These are phyloP conservation scores for Phytophthora idaei DNA, from an alignment of 352 stramenopile genomes.

Conservation along the genomic window DNA sequence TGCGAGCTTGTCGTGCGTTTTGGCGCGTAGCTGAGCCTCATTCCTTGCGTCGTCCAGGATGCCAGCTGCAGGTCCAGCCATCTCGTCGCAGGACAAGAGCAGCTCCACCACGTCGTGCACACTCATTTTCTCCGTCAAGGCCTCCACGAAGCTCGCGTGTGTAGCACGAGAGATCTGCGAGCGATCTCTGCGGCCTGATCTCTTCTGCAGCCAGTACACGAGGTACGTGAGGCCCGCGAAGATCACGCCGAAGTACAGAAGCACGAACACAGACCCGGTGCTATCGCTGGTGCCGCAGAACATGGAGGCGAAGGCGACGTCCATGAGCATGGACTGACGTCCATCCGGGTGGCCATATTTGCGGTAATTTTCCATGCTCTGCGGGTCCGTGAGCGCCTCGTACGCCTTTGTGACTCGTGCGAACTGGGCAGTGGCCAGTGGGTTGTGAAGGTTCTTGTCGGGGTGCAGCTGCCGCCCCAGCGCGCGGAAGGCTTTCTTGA, in stretches of 20 bases:
- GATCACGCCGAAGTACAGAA: conserved; percentile 72
- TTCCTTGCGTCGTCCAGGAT: conserved; percentile 46
- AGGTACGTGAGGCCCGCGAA: conserved; percentile 66
- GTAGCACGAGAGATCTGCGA: conserved; percentile 67
- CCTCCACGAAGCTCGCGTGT: conserved; percentile 46
- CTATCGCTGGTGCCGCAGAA: conserved; percentile 48
- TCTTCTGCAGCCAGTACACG: conserved; percentile 66
- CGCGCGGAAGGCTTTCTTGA: conserved; percentile 78
- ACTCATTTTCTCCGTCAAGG: conserved; percentile 75
- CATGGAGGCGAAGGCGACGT: conserved; percentile 69
- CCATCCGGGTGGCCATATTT: conserved; percentile 86
- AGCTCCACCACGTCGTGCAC: conserved; percentile 83
- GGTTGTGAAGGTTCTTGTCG: conserved; percentile 80
- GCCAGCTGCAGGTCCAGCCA: conserved; percentile 51
- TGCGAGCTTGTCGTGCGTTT: conserved; percentile 77
- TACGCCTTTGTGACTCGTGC: conserved; percentile 84
- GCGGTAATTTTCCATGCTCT: conserved; percentile 77
- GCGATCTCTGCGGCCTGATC: conserved; percentile 59
- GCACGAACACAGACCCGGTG: conserved; percentile 64
- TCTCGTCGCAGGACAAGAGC: conserved; percentile 77
- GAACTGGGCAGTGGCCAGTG: conserved; percentile 52
- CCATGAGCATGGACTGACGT: conserved; percentile 71
- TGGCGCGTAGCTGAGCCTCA: conserved; percentile 56
- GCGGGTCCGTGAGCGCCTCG: conserved; percentile 79
- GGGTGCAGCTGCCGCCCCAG: conserved; percentile 76